These are phyloP conservation scores for Aspergillus thermomutatus DNA, from an alignment of 2,329 filamentous ascomycete genomes.

Conservation along the genomic window DNA sequence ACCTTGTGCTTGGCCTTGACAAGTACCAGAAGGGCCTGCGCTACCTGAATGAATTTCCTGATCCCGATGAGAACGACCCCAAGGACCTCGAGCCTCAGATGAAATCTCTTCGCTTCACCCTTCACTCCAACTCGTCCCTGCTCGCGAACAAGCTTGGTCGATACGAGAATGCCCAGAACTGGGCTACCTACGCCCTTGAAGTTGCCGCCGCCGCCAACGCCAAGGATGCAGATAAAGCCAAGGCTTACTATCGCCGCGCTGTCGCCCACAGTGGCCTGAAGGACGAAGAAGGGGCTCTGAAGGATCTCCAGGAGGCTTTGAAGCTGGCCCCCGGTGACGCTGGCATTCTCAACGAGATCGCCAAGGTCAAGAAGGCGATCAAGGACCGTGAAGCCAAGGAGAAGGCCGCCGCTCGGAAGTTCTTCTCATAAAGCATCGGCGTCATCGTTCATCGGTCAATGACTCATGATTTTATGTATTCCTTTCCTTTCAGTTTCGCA, in stretches of 20 bases:
- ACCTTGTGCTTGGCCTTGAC: slow-evolving; percentile 67
- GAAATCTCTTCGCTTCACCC: slow-evolving; percentile 71
- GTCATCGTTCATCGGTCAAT: slow-evolving; percentile 30
- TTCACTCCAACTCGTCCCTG: slow-evolving; percentile 86
- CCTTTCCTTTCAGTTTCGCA: slow-evolving; percentile 7
- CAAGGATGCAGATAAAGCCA: slow-evolving; percentile 74
- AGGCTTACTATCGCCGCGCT: slow-evolving; percentile 82
- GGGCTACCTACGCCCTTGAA: slow-evolving; percentile 70
- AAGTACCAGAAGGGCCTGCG: slow-evolving; percentile 95
- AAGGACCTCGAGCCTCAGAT: slow-evolving; percentile 65
- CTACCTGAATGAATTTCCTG: slow-evolving; percentile 82
- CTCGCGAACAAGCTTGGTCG: slow-evolving; percentile 75
- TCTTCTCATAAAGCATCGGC: slow-evolving; percentile 59
- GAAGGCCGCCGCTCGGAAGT: slow-evolving; percentile 89
- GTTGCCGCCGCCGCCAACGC: slow-evolving; percentile 56
- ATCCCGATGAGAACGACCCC: slow-evolving; percentile 65
- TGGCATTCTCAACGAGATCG: slow-evolving; percentile 71
- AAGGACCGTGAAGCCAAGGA: slow-evolving; percentile 76
- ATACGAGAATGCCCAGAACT: slow-evolving; percentile 67
- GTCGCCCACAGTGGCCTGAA: slow-evolving; percentile 71
- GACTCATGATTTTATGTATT: slow-evolving; percentile 24
- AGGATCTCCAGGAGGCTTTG: slow-evolving; percentile 72
- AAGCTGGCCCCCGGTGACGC: slow-evolving; percentile 71
- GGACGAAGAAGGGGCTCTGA: slow-evolving; percentile 78
- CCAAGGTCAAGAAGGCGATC: slow-evolving; percentile 71